These are phyloP conservation scores for Candida caryicola DNA, from an alignment of 805 yeast genomes.

Conservation along the genomic window DNA sequence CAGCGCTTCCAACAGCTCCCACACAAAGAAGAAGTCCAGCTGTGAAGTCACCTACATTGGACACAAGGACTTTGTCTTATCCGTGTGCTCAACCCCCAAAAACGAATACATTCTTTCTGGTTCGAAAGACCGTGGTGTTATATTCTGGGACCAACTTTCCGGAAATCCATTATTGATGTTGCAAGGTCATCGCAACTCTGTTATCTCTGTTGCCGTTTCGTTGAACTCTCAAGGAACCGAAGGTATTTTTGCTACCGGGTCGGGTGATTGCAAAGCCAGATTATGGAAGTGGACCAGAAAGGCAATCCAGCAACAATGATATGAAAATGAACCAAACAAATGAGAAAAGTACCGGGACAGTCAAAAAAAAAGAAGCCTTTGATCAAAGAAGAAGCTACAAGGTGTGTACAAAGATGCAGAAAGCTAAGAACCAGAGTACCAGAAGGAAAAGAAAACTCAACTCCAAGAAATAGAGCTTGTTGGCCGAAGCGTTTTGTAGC, in stretches of 20 bases:
- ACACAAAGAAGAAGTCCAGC: slow-evolving; percentile 40
- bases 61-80: slow-evolving; percentile 91
- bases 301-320: too few relatives aligned
- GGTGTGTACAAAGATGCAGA: too few relatives aligned
- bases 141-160: slow-evolving; percentile 90
- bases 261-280: slow-evolving; percentile 96
- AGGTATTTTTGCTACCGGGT: slow-evolving; percentile 93
- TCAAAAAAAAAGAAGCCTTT: too few relatives aligned
- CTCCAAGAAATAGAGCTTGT: too few relatives aligned
- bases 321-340: neutral
- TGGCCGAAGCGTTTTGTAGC: too few relatives aligned
- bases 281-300: slow-evolving; percentile 84
- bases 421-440: too few relatives aligned
- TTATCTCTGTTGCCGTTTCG: slow-evolving; percentile 89
- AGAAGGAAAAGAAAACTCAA: too few relatives aligned
- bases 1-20: slow-evolving; percentile 18
- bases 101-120: slow-evolving; percentile 90
- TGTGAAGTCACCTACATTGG: slow-evolving; percentile 94
- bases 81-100: slow-evolving; percentile 92
- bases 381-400: too few relatives aligned
- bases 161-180: slow-evolving; percentile 93
- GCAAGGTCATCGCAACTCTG: slow-evolving; percentile 95
- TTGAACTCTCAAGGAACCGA: slow-evolving; percentile 70
- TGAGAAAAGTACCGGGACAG: neutral
- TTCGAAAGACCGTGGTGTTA: slow-evolving; percentile 94